A percentile compares a stretch with the other conserved stretches of the same genome.
Conservation (phyloP, 176 grass and related monocot genomes). For the Ensete glaucum region DNA sequence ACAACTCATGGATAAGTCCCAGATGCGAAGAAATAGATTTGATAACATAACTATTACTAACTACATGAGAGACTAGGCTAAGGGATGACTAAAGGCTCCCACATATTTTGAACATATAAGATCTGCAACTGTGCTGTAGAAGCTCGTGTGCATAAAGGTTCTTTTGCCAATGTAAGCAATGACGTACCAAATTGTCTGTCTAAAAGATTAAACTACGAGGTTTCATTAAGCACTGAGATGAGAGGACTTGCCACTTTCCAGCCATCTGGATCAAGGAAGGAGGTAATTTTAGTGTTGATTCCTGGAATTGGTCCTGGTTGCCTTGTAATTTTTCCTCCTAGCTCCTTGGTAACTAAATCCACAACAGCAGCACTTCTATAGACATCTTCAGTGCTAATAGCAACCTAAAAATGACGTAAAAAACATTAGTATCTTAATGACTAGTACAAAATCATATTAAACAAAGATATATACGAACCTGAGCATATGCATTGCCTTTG, state of each 20-base stretch:
- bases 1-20: background rate
- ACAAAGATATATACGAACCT: conserved; percentile 34
- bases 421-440: conserved; percentile 16
- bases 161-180: background rate
- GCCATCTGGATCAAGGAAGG: conserved; percentile 97
- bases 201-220: background rate
- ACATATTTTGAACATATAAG: background rate
- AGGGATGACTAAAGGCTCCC: background rate
- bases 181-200: background rate
- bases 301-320: conserved; percentile 77
- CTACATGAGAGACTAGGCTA: background rate
- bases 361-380: conserved; percentile 79
- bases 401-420: conserved; percentile 38
- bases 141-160: background rate
- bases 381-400: conserved; percentile 91
- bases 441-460: background rate
- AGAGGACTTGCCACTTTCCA: conserved; percentile 78
- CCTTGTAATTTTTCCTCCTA: conserved; percentile 83
- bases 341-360: conserved; percentile 58
- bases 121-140: background rate
- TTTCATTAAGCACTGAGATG: background rate
- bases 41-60: background rate
- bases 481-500: conserved; percentile 96
- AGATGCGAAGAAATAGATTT: background rate
- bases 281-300: conserved; percentile 79